Base-by-base conservation (phyloP, 768 basidiomycete genomes). In the Fistulinella prunicolor region DNA sequence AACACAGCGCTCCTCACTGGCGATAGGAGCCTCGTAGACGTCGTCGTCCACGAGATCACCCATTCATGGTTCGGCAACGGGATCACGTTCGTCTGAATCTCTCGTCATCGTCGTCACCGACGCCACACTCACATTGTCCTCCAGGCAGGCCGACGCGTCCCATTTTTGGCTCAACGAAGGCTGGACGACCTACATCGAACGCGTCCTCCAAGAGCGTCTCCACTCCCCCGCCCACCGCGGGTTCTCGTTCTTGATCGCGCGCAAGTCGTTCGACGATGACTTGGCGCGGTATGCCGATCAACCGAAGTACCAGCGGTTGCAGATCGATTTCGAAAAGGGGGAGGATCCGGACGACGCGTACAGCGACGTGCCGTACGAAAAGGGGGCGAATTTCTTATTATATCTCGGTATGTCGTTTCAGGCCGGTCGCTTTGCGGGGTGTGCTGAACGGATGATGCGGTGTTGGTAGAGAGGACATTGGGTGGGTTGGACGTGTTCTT, bases 91-190 rank as follows among this genome's bases (percentile, higher is more conserved):
- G 73, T 61, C 8, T 6, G 5, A 9, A 8, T 16, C 12, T 21
- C 22, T 17, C 21, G 26, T 29, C 23, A n/a, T 22, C 38, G 43
- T 51, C 26, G 28, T 34, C 17, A 38, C 22, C 22, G 2, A 7
- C 26, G 26, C 39, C 35, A 24, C 10, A 29, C 38, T 44, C 39
- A 38, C 32, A 13, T 28, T 22, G 2, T n/a, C 23, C 14, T 29
- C 9, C 50, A 79, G 84, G 0, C 85, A 87, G 42, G 82, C 84
- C 1, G 61, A 89, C 49, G 81, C 86, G 3, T 76, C 78, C 4
- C 86, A 89, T 66, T 91, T 90, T 70, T 91, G 89, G 88, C 79
- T 93, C 32, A 93, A 92, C 63, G 89, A 94, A 71, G 87, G 92
- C 22, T 94, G 89, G 86, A 96, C 94, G 26, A 94, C 89, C 0